Evolutionary conservation across 1,284 basidiomycete species (phyloP).

Genomic region (Mycena citricolor): DNA sequence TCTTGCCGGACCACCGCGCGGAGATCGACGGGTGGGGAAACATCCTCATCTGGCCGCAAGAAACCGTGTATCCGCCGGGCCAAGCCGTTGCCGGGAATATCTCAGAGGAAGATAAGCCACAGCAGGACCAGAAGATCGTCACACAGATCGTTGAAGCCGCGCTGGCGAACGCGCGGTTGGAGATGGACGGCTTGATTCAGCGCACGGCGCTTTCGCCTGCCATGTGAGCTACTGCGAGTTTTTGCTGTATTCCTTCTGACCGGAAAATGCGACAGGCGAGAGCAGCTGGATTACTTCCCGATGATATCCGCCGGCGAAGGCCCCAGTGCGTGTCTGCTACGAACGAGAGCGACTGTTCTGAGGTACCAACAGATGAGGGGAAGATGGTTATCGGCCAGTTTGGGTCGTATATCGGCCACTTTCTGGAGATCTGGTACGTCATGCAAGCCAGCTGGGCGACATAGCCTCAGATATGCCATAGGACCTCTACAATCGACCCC

Average conservation of each 20-base stretch:
- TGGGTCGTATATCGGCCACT: slow-evolving; percentile 24
- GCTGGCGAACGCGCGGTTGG: slow-evolving; percentile 30
- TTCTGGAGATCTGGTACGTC: slow-evolving; percentile 20
- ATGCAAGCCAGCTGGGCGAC: too few relatives aligned
- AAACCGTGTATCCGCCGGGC: not conserved
- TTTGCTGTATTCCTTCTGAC: too few relatives aligned
- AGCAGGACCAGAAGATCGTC: slow-evolving; percentile 25
- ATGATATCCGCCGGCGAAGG: slow-evolving; percentile 34
- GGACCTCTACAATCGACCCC: too few relatives aligned
- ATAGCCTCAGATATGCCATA: too few relatives aligned
- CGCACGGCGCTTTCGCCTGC: slow-evolving; percentile 33
- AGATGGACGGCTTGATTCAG: slow-evolving; percentile 33
- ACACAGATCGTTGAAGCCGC: slow-evolving; percentile 33
- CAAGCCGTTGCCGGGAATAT: not conserved
- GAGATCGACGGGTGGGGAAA: slow-evolving; percentile 32
- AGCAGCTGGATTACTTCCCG: slow-evolving; percentile 31
- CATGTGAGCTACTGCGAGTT: slow-evolving; percentile 24
- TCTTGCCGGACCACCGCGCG: slow-evolving; percentile 29
- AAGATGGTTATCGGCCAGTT: slow-evolving; percentile 34
- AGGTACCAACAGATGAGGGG: slow-evolving; percentile 22
- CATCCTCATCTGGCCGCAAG: slow-evolving; percentile 31
- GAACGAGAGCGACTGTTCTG: not conserved
- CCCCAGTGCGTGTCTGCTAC: slow-evolving; percentile 15
- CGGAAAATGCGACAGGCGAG: slow-evolving; percentile 19
- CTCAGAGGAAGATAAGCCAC: slow-evolving; percentile 6